These are phyloP conservation scores for Paracamarosporium sp. DNA, from an alignment of 2,329 filamentous ascomycete genomes.

Conservation along the genomic window DNA sequence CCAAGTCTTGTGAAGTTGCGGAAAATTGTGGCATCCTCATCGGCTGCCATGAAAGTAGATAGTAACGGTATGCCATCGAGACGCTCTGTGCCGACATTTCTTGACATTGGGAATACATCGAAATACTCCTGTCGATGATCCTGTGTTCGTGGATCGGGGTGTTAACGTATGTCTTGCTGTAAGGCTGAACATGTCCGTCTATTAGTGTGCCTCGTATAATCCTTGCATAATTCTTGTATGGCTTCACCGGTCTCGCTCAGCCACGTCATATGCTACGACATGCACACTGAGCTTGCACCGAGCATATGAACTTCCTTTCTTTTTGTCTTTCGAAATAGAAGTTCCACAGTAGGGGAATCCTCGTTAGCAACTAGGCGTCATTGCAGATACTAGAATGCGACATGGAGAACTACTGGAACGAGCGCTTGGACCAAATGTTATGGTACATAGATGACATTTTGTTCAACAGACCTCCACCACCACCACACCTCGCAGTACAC, in stretches of 20 bases:
- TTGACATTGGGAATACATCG: background rate
- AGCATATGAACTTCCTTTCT: no score
- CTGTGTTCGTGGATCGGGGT: background rate
- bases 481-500: no score
- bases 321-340: no score
- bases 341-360: no score
- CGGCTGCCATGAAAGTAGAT: background rate
- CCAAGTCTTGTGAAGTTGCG: conserved; percentile 87
- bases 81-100: background rate
- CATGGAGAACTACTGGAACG: no score
- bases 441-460: no score
- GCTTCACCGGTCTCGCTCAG: background rate
- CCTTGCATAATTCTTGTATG: background rate
- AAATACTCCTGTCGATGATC: background rate
- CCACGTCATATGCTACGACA: no score
- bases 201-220: background rate
- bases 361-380: no score
- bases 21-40: conserved; percentile 83
- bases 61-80: background rate
- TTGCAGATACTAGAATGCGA: no score
- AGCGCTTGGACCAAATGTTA: no score
- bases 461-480: no score
- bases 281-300: no score
- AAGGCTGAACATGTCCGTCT: background rate
- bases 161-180: background rate